phyloP scores from a whole-genome alignment of 352 stramenopile genomes.

The Phytophthora tentaculata region DNA sequence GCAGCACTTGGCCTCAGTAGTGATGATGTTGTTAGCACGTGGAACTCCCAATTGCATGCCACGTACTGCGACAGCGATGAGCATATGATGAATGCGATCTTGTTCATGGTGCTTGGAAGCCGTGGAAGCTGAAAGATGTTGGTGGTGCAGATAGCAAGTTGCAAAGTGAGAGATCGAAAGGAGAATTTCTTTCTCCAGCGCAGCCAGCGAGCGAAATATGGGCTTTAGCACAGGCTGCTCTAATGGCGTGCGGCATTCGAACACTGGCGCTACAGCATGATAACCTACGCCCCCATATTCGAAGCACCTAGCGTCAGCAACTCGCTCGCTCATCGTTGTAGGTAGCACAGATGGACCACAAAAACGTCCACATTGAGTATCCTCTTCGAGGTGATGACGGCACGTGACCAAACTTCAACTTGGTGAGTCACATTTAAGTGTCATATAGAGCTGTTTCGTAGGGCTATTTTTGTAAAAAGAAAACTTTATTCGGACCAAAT shows the following conservation, averaged over 20 bases:
- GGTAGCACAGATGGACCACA: background rate
- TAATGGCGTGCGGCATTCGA: slow-evolving; percentile 3
- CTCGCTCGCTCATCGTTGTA: slow-evolving; percentile 1
- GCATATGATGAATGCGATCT: slow-evolving; percentile 6
- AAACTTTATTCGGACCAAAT: too few relatives aligned
- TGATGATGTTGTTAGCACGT: background rate
- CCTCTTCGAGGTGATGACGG: background rate
- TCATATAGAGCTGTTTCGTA: too few relatives aligned
- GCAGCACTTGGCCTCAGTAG: slow-evolving; percentile 21
- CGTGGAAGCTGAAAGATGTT: background rate
- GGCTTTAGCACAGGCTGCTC: background rate
- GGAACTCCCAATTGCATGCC: background rate
- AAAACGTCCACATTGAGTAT: background rate
- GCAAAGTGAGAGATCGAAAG: slow-evolving; percentile 3
- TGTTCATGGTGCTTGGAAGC: slow-evolving; percentile 11
- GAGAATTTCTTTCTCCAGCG: background rate
- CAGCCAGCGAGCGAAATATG: background rate
- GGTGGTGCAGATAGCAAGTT: slow-evolving; percentile 11
- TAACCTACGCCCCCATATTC: slow-evolving; percentile 2
- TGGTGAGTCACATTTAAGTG: background rate
- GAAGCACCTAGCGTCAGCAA: slow-evolving; percentile 23
- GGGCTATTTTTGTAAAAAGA: too few relatives aligned
- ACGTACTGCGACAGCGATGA: background rate
- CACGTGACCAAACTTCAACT: slow-evolving; percentile 11
- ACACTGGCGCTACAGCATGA: background rate